phyloP scores from a whole-genome alignment of 208 protist genomes.

The Leishmania lainsoni region DNA sequence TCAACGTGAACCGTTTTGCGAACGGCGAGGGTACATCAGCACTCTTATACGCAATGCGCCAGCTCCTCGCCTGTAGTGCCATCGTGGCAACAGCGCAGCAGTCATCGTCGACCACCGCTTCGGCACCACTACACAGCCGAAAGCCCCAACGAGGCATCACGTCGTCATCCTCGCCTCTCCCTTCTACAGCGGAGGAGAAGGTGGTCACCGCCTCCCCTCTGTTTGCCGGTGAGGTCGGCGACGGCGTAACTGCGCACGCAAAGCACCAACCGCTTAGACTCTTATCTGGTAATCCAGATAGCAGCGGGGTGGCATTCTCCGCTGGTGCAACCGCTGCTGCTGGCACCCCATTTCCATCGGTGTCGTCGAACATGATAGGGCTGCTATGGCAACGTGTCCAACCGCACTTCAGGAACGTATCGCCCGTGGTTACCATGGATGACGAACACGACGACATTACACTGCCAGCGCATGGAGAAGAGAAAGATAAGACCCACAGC shows the following conservation, averaged over 20 bases:
- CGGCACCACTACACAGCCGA: not conserved
- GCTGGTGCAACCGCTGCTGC: not conserved
- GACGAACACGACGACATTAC: not conserved
- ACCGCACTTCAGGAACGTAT: not conserved
- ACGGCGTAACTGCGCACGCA: not conserved
- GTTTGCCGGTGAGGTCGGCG: not conserved
- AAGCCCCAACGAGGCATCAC: slow-evolving; percentile 2
- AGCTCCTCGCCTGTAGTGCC: slow-evolving; percentile 16
- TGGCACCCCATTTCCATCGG: not conserved
- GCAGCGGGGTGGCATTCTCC: not conserved
- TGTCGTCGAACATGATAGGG: not conserved
- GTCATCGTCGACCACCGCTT: not conserved
- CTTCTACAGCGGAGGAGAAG: not conserved
- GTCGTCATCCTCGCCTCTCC: slow-evolving; percentile 6
- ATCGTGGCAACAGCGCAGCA: not conserved
- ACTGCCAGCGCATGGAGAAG: not conserved
- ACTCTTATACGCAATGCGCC: slow-evolving; percentile 41
- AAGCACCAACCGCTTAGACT: not conserved
- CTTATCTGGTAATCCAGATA: not conserved
- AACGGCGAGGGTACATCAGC: slow-evolving; percentile 39
- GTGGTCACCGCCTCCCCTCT: slow-evolving; percentile 6
- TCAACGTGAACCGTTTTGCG: slow-evolving; percentile 44
- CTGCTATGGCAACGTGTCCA: not conserved
- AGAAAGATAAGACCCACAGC: not conserved
- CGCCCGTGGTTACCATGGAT: not conserved